A percentile compares a stretch with the other conserved stretches of the same genome.
Evolutionary conservation across 306 rosid species (phyloP).

Genomic region (Betula pendula): DNA sequence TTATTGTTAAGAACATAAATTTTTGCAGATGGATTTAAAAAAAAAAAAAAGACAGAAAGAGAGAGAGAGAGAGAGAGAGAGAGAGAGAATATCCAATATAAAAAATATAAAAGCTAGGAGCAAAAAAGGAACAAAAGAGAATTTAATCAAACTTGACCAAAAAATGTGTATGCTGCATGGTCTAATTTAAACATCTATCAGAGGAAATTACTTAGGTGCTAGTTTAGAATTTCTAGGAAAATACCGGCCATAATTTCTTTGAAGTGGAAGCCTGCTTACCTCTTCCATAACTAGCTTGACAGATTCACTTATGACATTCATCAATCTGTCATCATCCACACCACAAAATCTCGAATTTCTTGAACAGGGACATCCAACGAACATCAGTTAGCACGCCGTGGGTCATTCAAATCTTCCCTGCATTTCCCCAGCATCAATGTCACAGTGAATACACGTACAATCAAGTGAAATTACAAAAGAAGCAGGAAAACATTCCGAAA

Average conservation of each 20-base stretch:
- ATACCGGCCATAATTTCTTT: slow-evolving; percentile 7
- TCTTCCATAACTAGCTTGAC: slow-evolving; percentile 96
- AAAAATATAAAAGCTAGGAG: slow-evolving; percentile 4
- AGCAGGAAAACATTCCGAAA: neutral
- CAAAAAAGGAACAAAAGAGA: neutral
- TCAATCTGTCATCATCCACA: slow-evolving; percentile 75
- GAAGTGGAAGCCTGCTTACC: slow-evolving; percentile 41
- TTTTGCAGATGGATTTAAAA: neutral
- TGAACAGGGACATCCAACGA: slow-evolving; percentile 95
- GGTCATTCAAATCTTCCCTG: slow-evolving; percentile 83
- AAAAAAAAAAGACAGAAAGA: too few relatives aligned
- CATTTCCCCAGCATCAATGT: slow-evolving; percentile 23
- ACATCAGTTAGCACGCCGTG: slow-evolving; percentile 89
- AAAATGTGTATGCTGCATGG: neutral
- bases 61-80: too few relatives aligned
- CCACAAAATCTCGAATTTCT: slow-evolving; percentile 94
- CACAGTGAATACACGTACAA: slow-evolving; percentile 18
- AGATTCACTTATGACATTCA: slow-evolving; percentile 87
- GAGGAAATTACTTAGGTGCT: neutral
- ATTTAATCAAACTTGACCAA: neutral
- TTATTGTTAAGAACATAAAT: neutral
- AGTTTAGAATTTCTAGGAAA: neutral
- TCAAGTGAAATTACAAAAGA: slow-evolving; percentile 10
- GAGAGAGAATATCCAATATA: neutral
- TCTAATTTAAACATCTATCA: neutral